Conservation (phyloP, 306 rosid genomes). For the Lagenaria siceraria region DNA sequence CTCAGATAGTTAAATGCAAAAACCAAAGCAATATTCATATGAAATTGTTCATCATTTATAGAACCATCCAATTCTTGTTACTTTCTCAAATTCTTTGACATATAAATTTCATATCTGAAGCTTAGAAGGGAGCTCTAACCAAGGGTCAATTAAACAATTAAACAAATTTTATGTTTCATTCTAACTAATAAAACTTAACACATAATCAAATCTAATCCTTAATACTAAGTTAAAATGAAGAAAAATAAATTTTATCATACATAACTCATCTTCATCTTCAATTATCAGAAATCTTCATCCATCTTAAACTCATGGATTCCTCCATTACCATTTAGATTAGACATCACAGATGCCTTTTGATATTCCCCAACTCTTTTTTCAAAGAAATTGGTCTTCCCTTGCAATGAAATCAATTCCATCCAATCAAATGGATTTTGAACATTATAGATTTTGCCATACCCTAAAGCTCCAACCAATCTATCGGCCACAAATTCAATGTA, state of each 20-base stretch:
- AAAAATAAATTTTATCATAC: not conserved
- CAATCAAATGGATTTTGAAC: constrained; percentile 69
- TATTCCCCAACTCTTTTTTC: constrained; percentile 81
- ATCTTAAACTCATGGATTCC: constrained; percentile 42
- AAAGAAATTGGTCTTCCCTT: constrained; percentile 77
- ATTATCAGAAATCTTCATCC: constrained; percentile 50
- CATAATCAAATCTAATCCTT: too few relatives aligned
- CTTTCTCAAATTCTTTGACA: too few relatives aligned
- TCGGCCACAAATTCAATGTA: constrained; percentile 80
- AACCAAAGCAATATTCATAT: too few relatives aligned
- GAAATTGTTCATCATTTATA: too few relatives aligned
- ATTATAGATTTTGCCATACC: constrained; percentile 36
- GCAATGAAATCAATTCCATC: constrained; percentile 82
- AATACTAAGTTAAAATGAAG: too few relatives aligned
- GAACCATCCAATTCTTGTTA: too few relatives aligned
- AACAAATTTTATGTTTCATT: too few relatives aligned
- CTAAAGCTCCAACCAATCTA: constrained; percentile 43
- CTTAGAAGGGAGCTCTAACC: too few relatives aligned
- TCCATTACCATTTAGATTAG: constrained; percentile 36
- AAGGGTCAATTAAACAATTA: too few relatives aligned
- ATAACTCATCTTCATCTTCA: not conserved
- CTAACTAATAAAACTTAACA: too few relatives aligned
- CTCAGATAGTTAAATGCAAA: too few relatives aligned
- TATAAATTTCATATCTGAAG: too few relatives aligned
- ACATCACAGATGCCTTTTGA: constrained; percentile 74